These are phyloP conservation scores for Elymus sibiricus DNA, from an alignment of 176 grass and related monocot genomes.

Conservation along the genomic window DNA sequence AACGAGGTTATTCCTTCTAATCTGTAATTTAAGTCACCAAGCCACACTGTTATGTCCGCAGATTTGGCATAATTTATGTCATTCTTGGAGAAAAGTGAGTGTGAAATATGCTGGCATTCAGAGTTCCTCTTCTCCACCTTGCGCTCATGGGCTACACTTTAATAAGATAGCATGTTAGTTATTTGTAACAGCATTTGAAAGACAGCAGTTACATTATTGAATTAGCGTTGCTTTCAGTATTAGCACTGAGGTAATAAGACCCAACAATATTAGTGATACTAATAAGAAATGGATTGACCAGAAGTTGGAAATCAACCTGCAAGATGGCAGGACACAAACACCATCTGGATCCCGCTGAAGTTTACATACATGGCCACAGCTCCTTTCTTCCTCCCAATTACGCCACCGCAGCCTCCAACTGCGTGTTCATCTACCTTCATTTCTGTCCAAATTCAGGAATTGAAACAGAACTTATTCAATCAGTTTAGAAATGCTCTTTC, in stretches of 20 bases:
- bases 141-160: conserved; percentile 47
- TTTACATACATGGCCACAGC: conserved; percentile 62
- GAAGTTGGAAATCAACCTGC: conserved; percentile 32
- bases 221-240: not conserved
- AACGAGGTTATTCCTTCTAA: conserved; percentile 49
- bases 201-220: not conserved
- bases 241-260: not conserved
- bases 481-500: not conserved
- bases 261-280: not conserved
- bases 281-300: not conserved
- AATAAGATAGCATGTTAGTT: not conserved
- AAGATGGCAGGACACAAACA: conserved; percentile 69
- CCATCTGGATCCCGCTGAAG: conserved; percentile 56
- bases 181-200: not conserved
- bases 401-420: conserved; percentile 41
- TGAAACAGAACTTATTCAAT: not conserved
- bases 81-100: conserved; percentile 47
- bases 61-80: conserved; percentile 14
- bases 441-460: conserved; percentile 24
- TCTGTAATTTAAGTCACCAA: conserved; percentile 79
- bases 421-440: conserved; percentile 51
- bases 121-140: conserved; percentile 74
- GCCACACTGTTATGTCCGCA: conserved; percentile 53
- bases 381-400: conserved; percentile 78
- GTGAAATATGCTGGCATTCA: conserved; percentile 53